Conservation (phyloP, 202 grass and related monocot genomes). For the Alloteropsis angusta region DNA sequence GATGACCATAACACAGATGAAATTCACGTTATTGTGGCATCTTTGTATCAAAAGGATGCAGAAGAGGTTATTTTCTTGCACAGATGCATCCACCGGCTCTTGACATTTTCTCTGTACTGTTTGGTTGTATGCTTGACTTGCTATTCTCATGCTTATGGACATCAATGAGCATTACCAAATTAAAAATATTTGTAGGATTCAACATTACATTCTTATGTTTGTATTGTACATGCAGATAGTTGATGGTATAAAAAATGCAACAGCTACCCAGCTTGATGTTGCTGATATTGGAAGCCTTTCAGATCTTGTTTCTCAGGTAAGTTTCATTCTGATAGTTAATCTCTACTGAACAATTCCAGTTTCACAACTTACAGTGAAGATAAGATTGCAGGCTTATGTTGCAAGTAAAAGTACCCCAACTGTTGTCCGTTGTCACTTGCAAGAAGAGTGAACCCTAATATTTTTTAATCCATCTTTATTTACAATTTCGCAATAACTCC, state of each 20-base stretch:
- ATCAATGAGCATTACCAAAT: background rate
- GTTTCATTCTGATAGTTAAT: slow-evolving; percentile 8
- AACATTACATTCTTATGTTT: slow-evolving; percentile 6
- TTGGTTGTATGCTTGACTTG: background rate
- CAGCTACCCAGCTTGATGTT: slow-evolving; percentile 75
- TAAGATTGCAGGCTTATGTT: background rate
- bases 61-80: slow-evolving; percentile 59
- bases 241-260: slow-evolving; percentile 79
- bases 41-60: slow-evolving; percentile 77
- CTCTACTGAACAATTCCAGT: background rate
- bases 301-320: slow-evolving; percentile 70
- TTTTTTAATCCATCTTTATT: background rate
- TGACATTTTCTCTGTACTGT: background rate
- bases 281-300: slow-evolving; percentile 59
- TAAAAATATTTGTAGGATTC: slow-evolving; percentile 1
- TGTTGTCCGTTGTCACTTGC: background rate
- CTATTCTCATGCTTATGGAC: background rate
- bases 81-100: background rate
- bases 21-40: slow-evolving; percentile 81
- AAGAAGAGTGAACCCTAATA: background rate
- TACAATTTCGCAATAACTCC: background rate
- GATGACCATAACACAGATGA: slow-evolving; percentile 27
- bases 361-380: background rate
- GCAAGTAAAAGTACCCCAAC: background rate
- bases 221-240: slow-evolving; percentile 56